These are phyloP conservation scores for Chlamydomonas reinhardtii DNA, from an alignment of 163 green algal genomes.

Conservation along the genomic window DNA sequence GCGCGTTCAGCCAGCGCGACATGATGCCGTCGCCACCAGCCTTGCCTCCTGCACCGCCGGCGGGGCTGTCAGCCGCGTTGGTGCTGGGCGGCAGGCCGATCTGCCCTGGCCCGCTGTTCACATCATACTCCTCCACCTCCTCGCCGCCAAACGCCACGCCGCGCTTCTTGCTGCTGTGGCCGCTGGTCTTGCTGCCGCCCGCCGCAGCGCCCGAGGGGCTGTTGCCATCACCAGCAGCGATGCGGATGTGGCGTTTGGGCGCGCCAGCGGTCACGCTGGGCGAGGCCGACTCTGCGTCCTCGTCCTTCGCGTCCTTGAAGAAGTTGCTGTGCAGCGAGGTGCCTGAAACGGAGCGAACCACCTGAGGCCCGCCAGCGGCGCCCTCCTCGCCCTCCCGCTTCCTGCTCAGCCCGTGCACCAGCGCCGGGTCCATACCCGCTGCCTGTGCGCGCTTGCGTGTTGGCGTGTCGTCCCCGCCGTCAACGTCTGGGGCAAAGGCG, in stretches of 20 bases:
- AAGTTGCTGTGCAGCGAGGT: slow-evolving; percentile 45
- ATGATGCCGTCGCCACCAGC: slow-evolving; percentile 38
- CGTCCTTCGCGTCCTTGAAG: slow-evolving; percentile 37
- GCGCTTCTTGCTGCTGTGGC: background rate
- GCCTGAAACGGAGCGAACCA: slow-evolving; percentile 38
- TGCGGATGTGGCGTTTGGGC: slow-evolving; percentile 8
- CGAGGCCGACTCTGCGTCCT: background rate
- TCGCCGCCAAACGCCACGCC: slow-evolving; percentile 20
- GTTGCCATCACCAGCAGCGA: background rate
- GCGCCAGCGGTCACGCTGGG: background rate
- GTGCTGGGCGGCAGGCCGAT: background rate
- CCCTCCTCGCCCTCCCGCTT: background rate
- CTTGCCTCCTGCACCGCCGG: too few relatives aligned
- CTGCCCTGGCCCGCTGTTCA: background rate
- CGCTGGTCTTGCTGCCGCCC: background rate
- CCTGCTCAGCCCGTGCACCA: background rate
- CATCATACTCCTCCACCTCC: slow-evolving; percentile 40
- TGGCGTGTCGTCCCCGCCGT: background rate
- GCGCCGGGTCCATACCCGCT: background rate
- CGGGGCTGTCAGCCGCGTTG: background rate
- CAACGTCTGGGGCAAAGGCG: background rate
- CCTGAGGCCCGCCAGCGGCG: background rate
- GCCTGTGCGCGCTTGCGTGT: background rate
- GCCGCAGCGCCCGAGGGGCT: background rate
- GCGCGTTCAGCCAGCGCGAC: slow-evolving; percentile 25